Base-by-base conservation (phyloP, 1,139 yeast species). In the Suhomyces terraborum region DNA sequence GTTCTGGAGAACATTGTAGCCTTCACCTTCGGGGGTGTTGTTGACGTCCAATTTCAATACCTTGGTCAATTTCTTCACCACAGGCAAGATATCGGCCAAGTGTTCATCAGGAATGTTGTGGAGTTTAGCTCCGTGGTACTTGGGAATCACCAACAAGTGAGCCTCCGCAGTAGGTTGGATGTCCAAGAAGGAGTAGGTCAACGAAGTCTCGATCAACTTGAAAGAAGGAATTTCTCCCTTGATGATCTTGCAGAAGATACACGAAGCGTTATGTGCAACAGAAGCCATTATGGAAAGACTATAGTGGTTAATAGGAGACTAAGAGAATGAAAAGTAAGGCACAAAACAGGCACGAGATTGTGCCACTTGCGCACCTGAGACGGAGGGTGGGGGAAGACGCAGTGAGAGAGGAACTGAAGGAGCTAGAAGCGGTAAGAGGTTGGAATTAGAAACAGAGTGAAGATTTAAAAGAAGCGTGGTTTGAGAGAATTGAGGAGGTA, bases 171-270 rank as follows among this genome's bases (percentile, higher is more conserved):
- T 86, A 47, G 98, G 98, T 54, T 88, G 91, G 57, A 91, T 89
- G 58, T 91, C 98, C 59, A 93, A 75, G 62, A 91, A 93, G 0
- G 97, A 88, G 59, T 80, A 86, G 4, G 87, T 69, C 55, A 78
- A 75, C 46, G 84, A 74, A 16, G 97, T 88, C 63, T 91, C 98
- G 52, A 85, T 75, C 52, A 91, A 71, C 64, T 91, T 91, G 68
- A 87, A 78, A 5, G 95, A 85, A 30, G 98, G 98, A 57, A 91
- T 91, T 55, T 91, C 96, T 40, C 96, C 95, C 60, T 86, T 87
- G 67, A 91, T 81, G 63, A 91, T 91, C 58, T 88, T 88, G 73
- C 98, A 91, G 61, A 91, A 91, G 54, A 91, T 80, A 67, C 98
- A 91, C 35, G 80, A 65, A 14, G 86, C 82, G 44, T 54, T 46